phyloP scores from a whole-genome alignment of 768 basidiomycete species.

The Trametopsis cervina region DNA sequence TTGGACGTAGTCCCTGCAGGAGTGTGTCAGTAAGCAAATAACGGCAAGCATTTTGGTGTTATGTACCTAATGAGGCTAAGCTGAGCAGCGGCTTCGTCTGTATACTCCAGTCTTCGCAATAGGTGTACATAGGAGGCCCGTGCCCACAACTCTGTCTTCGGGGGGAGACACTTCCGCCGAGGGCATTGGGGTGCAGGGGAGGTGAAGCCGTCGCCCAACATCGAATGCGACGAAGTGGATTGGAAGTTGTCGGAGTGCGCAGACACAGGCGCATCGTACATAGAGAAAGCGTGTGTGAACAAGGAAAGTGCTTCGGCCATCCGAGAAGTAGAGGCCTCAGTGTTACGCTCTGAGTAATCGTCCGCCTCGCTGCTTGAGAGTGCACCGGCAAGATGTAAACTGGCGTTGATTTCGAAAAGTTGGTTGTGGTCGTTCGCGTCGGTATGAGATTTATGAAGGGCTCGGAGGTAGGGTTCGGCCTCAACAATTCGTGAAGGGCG shows the following conservation, averaged over 20 bases:
- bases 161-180: not conserved
- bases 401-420: constrained; percentile 8
- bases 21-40: not conserved
- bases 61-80: constrained; percentile 4
- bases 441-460: constrained; percentile 13
- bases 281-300: constrained; percentile 8
- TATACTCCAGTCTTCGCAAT: constrained; percentile 1
- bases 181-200: not conserved
- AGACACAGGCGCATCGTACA: constrained; percentile 3
- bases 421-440: constrained; percentile 8
- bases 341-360: no score
- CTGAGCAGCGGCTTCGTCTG: not conserved
- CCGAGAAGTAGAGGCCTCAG: no score
- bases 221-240: not conserved
- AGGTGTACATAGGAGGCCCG: constrained; percentile 9
- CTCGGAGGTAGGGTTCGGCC: constrained; percentile 15
- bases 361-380: no score
- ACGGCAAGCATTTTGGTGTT: not conserved
- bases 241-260: not conserved
- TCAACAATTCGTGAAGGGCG: constrained; percentile 13
- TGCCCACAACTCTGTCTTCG: constrained; percentile 13
- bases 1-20: constrained; percentile 4
- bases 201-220: not conserved
- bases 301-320: constrained; percentile 9
- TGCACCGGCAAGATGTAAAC: constrained; percentile 17